Evolutionary conservation across 805 yeast species (phyloP), one percentile per base, ranked within the genome.

Genomic region (Candida sithepensis): DNA sequence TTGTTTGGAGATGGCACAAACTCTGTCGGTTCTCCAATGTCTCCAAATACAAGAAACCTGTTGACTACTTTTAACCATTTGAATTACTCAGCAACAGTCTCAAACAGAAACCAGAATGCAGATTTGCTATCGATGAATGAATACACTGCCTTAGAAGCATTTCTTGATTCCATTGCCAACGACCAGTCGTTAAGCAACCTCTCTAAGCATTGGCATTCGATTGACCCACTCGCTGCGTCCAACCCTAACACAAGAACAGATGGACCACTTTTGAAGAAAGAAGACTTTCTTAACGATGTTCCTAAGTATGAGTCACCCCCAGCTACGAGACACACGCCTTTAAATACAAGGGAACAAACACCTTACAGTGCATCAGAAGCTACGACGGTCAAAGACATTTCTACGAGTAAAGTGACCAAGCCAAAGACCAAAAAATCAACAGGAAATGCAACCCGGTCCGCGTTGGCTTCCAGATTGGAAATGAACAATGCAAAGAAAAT

Each of bases 81-180:
- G 30, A 60, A 50, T 41, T 59, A 59, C 36, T 45, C 53, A 12
- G 55, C 57, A 16, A 49, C 22, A 22, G 21, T 52, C 10, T 19
- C 14, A n/a, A 24, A 21, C 2, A 23, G 33, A 9, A 39, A 40
- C 12, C 39, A 23, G 30, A 44, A 57, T 20, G 43, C 58, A 19
- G 70, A 65, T 32, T 54, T 68, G 33, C 54, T 68, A 21, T 61
- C 69, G 1, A 54, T 57, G 9, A 63, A 70, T 0, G 72, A 68
- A 42, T 53, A 68, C 6, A 56, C 64, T 4, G 71, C 67, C 0
- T 50, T 68, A 34, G 71, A 67, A 41, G 57, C 57, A 9, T 68
- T 68, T 46, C 55, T 68, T 22, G 72, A 68, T 43, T 63, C 68
- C 16, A 65, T 68, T 19, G 71, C 68, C 1, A 66, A 64, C 45